Base-by-base conservation (phyloP, 2,329 filamentous ascomycete species). In the Stemphylium lycopersici region DNA sequence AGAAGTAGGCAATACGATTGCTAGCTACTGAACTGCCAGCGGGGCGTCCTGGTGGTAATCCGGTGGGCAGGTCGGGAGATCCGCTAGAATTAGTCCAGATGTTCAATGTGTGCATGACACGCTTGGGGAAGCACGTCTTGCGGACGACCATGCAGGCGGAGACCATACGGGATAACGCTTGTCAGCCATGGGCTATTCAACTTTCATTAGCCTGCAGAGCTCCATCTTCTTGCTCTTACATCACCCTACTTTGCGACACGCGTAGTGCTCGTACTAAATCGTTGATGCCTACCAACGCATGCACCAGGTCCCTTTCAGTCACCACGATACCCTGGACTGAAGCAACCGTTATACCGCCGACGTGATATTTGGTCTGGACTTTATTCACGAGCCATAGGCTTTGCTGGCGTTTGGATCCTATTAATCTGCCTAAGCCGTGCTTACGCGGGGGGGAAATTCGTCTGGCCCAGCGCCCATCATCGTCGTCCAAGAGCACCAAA, bases 71-170 rank as follows among this genome's bases (percentile, higher is more conserved):
- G 40, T 48, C 58, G 60, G 61, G 37, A 53, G 39, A 56, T 68
- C 66, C 66, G 67, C 48, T 55, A 65, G 63, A 59, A 59, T 69
- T 69, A 58, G 67, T 71, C 69, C 66, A 66, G 57, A 38, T 41
- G 44, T 42, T 50, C 45, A 45, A 56, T 40, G 50, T 46, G 47
- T 59, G 37, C 32, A 38, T 22, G 59, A 58, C 54, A 62, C 52
- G 60, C 62, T 49, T 49, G 58, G 58, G 58, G 59, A 56, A 63
- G 48, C 62, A 60, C 48, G 58, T 58, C 58, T 66, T 51, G 50
- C 52, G 49, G 48, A 58, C 55, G 53, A 55, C 55, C 43, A 29
- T 66, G 61, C 55, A 65, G 40, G 50, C 56, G 26, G 6, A 52
- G 50, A 53, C 54, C 13, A 56, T 43, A 39, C 56, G 41, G 48